These are phyloP conservation scores for Tieghemostelium lacteum DNA, from an alignment of 78 protist species.

Conservation along the genomic window DNA sequence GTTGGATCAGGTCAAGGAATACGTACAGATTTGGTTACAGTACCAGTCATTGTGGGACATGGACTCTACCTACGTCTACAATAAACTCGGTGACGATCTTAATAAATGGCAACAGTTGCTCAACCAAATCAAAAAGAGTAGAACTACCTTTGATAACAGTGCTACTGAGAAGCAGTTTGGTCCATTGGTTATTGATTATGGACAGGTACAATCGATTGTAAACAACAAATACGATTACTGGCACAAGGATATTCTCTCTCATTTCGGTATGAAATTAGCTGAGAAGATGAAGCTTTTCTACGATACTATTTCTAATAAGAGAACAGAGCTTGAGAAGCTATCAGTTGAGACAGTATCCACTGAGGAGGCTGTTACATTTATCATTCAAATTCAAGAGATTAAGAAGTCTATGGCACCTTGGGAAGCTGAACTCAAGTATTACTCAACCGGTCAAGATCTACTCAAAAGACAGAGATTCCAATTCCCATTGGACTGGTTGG, in stretches of 20 bases:
- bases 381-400: conserved; percentile 89
- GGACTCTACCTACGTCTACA: conserved; percentile 76
- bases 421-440: conserved; percentile 50
- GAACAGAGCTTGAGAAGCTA: conserved; percentile 84
- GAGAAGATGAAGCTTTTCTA: conserved; percentile 62
- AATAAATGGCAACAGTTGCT: conserved; percentile 85
- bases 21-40: conserved; percentile 91
- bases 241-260: conserved; percentile 89
- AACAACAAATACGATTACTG: conserved; percentile 90
- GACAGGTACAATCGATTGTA: conserved; percentile 93
- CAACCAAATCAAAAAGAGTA: conserved; percentile 79
- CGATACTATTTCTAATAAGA: conserved; percentile 26
- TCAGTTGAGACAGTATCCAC: conserved; percentile 89
- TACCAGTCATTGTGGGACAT: conserved; percentile 98
- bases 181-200: conserved; percentile 87
- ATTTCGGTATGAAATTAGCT: conserved; percentile 82
- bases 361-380: conserved; percentile 88
- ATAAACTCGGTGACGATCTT: conserved; percentile 89
- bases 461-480: conserved; percentile 86
- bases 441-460: conserved; percentile 81
- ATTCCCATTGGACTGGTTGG: conserved; percentile 93
- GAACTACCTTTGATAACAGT: conserved; percentile 90
- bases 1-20: conserved; percentile 60
- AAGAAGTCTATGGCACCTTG: conserved; percentile 58
- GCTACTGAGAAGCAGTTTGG: conserved; percentile 86